phyloP scores from a whole-genome alignment of 2,329 filamentous ascomycete species.

The Waltergamsia citrina region DNA sequence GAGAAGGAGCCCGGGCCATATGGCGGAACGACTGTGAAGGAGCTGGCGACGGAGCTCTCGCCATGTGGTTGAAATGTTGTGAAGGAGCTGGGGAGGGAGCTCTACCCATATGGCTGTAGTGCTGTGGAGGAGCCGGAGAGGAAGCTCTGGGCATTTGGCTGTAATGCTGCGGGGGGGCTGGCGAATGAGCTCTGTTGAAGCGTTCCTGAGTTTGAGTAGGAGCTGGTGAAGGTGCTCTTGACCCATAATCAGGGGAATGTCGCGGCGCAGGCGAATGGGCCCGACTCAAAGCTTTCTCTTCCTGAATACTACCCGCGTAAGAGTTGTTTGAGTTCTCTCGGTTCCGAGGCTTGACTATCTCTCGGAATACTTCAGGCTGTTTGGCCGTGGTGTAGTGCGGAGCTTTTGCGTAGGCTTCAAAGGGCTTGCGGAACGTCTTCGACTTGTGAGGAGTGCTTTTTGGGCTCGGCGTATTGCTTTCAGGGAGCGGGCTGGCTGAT shows the following conservation, averaged over 20 bases:
- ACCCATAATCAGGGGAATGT: conserved; percentile 12
- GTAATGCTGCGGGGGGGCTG: conserved; percentile 19
- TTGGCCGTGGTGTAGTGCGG: conserved; percentile 57
- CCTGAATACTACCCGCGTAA: conserved; percentile 13
- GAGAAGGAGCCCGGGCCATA: conserved; percentile 7
- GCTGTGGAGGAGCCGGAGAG: conserved; percentile 26
- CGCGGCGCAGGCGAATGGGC: conserved; percentile 21
- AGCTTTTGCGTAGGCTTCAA: conserved; percentile 57
- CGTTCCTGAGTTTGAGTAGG: conserved; percentile 13
- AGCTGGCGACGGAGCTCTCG: conserved; percentile 17
- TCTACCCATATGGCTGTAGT: conserved; percentile 12
- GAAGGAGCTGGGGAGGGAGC: conserved; percentile 3
- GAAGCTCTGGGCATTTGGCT: conserved; percentile 21
- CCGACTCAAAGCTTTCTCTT: conserved; percentile 10
- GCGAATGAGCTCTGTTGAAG: conserved; percentile 23
- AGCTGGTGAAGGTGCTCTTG: conserved; percentile 27
- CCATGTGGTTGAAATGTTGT: no score
- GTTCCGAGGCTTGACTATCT: conserved; percentile 25
- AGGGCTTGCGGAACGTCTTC: conserved; percentile 56
- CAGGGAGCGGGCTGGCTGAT: conserved; percentile 50
- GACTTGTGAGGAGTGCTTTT: conserved; percentile 46
- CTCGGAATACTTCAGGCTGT: conserved; percentile 46
- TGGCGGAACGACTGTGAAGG: no score
- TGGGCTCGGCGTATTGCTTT: conserved; percentile 43
- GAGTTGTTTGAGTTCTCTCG: conserved; percentile 32